Base-by-base conservation (phyloP, 192 early-diverging fungal genomes). In the Linnemannia exigua region DNA sequence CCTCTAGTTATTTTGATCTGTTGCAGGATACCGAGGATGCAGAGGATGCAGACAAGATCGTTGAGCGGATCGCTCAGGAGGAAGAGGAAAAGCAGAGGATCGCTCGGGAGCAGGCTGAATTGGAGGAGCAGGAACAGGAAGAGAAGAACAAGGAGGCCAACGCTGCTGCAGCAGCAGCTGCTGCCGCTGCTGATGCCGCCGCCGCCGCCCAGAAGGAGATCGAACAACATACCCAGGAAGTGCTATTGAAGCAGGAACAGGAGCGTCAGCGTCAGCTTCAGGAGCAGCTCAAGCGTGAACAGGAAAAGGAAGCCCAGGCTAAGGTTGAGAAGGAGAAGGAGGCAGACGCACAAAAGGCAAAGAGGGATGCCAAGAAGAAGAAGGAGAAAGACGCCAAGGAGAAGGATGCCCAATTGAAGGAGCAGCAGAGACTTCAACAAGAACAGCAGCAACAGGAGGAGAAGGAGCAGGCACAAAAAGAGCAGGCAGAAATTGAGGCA, bases 1-100 rank as follows among this genome's bases (percentile, higher is more conserved):
- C 84, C 38, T 86, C 84, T 5, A 86, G 84, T 63, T 86, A 80
- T 28, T 86, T 86, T 77, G 84, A 86, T 86, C 71, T 86, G 67
- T 38, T 86, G 46, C 78, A 86, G 51, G 79, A 77, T 50, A 80
- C 77, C 4, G 84, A 86, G 51, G 79, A 76, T 72, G 78, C 78
- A 3, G 84, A 84, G 72, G 71, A 80, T 44, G 74, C 70, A 0
- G 68, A 67, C 36, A 61, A 77, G 47, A 86, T 86, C 44, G 58
- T 86, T n/a, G 79, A 77, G 31, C 73, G 84, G 67, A 75, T 79
- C 70, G 50, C 31, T n/a, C 19, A 50, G 36, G 74, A 86, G 28
- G 77, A 80, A 12, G 78, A 84, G 51, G 72, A 73, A 61, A 50
- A 54, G 41, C 48, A 41, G 37, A 58, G 48, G 48, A n/a, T 28